A percentile compares a stretch with the other conserved stretches of the same genome.
phyloP scores from a whole-genome alignment of 73 alveolate species.

The Paramecium caudatum region DNA sequence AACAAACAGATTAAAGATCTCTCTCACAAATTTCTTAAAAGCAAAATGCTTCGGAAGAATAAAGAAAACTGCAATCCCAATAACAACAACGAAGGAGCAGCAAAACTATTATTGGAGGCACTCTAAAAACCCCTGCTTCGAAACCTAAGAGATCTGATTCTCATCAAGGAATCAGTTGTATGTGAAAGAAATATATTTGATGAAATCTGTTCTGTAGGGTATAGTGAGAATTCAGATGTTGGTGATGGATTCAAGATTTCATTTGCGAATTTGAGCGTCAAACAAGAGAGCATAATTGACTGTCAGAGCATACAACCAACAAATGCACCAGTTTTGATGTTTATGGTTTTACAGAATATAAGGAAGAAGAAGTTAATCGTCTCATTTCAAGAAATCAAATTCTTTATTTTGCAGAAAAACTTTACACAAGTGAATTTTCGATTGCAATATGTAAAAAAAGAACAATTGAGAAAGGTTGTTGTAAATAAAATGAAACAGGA shows the following conservation, averaged over 20 bases:
- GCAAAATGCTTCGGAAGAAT: slow-evolving; percentile 43
- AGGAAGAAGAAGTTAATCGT: not conserved
- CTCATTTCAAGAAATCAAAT: slow-evolving; percentile 35
- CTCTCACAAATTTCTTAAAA: slow-evolving; percentile 9
- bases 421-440: not conserved
- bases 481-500: slow-evolving; percentile 29
- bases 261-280: not conserved
- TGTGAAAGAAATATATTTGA: slow-evolving; percentile 8
- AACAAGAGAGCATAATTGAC: not conserved
- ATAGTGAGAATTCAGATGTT: slow-evolving; percentile 5
- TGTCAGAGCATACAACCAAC: not conserved
- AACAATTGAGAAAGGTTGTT: not conserved
- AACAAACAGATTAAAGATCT: slow-evolving; percentile 14
- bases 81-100: not conserved
- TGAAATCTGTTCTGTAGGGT: not conserved
- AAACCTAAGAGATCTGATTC: not conserved
- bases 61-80: slow-evolving; percentile 24
- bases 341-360: not conserved
- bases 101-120: not conserved
- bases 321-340: not conserved
- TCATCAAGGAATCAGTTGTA: not conserved
- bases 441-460: slow-evolving; percentile 1
- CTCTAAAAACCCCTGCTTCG: slow-evolving; percentile 10
- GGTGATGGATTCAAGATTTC: slow-evolving; percentile 59
- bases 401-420: not conserved